Base-by-base conservation (phyloP, 768 basidiomycete species). In the Udeniomyces megalosporus region DNA sequence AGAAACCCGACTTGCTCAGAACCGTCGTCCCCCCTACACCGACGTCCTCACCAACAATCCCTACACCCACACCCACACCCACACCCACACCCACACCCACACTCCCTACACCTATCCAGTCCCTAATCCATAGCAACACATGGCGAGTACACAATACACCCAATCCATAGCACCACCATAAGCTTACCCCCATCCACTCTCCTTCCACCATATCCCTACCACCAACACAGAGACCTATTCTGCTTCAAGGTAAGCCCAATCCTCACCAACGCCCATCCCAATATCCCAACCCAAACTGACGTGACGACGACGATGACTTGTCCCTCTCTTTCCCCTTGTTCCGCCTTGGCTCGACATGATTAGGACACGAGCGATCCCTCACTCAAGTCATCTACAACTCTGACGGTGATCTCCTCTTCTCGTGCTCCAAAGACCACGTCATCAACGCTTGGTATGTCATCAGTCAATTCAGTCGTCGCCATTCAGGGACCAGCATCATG, bases 341-440 rank as follows among this genome's bases (percentile, higher is more conserved):
- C 20, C 8, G 34, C 34, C 35, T n/a, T 45, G n/a, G n/a, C n/a
- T n/a, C n/a, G n/a, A n/a, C n/a, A n/a, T n/a, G n/a, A n/a, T 15
- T 67, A 89, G 92, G 93, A 68, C 92, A 99, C 76, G 90, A 96
- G 78, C 89, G 93, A 71, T 86, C 93, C 55, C 78, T 97, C 70
- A 96, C 92, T 8, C 90, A 96, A 77, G 87, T 96, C 80, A 90
- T 89, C 77, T 97, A 88, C 80, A 99, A 96, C 77, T 75, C 78
- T 58, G 95, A 97, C 71, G 95, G 95, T 67, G 95, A 97, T 75
- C 79, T 99, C 17, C 79, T 99, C 55, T 95, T 99, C 75, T 84
- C 90, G 26, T 88, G 86, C 71, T 90, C 89, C 68, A 99, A 99
- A 79, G 95, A 99, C 74, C 81, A 85, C 69, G 74, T 88, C 68